Evolutionary conservation across 164 flowering plant genomes (phyloP).

Genomic region (Chimonanthus salicifolius): DNA sequence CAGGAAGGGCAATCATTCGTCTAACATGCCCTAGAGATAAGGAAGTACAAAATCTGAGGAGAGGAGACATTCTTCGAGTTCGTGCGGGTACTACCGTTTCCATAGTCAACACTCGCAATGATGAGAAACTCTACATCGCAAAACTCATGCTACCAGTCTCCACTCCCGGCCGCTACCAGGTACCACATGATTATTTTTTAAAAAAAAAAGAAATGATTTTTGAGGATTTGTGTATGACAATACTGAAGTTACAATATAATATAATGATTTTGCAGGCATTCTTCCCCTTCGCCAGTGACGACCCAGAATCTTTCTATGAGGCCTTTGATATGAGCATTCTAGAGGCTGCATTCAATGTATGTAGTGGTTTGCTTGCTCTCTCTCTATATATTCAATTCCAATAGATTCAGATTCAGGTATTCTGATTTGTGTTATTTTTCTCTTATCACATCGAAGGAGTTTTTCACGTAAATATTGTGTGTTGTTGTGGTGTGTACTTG

Average conservation of each 20-base stretch:
- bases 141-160: conserved; percentile 10
- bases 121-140: conserved; percentile 15
- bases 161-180: conserved; percentile 14
- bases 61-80: conserved; percentile 19
- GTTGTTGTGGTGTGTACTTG: too few relatives aligned
- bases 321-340: conserved; percentile 55
- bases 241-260: background rate
- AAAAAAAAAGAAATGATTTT: background rate
- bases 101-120: conserved; percentile 12
- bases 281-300: conserved; percentile 41
- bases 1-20: conserved; percentile 17
- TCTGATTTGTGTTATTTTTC: too few relatives aligned
- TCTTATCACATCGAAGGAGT: too few relatives aligned
- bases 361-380: background rate
- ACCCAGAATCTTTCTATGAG: conserved; percentile 45
- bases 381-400: background rate
- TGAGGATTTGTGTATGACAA: background rate
- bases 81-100: conserved; percentile 15
- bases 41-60: conserved; percentile 10
- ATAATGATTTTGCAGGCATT: conserved; percentile 28
- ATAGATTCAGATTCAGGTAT: too few relatives aligned
- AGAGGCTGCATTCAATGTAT: conserved; percentile 62
- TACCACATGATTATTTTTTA: background rate
- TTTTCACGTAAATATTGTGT: too few relatives aligned
- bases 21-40: conserved; percentile 8